Conservation (phyloP, 2,329 filamentous ascomycete species). For the Clarireedia hainanense region DNA sequence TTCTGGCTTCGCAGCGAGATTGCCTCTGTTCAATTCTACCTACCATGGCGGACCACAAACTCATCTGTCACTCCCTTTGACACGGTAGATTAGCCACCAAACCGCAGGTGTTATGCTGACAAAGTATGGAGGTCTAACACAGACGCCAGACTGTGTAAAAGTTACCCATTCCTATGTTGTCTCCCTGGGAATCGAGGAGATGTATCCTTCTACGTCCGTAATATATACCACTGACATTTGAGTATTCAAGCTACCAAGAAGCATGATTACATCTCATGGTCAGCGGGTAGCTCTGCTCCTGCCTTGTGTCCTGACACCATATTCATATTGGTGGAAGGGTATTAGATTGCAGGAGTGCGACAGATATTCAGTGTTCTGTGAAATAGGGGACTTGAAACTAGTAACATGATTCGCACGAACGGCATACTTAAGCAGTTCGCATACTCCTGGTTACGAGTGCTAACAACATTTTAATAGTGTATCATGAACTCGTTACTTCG, state of each 20-base stretch:
- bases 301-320: conserved; percentile 63
- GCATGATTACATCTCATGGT: conserved; percentile 31
- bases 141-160: neutral
- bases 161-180: neutral
- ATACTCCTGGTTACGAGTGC: neutral
- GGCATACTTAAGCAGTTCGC: neutral
- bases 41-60: too few species aligned
- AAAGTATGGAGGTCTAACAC: neutral
- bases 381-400: neutral
- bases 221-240: conserved; percentile 18
- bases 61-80: too few species aligned
- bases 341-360: conserved; percentile 61
- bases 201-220: neutral
- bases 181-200: neutral
- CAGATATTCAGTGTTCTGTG: neutral
- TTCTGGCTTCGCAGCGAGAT: too few species aligned
- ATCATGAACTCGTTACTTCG: neutral
- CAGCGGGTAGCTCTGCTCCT: conserved; percentile 49
- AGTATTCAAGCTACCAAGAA: conserved; percentile 17
- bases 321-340: conserved; percentile 44
- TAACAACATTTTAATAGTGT: neutral
- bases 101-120: too few species aligned
- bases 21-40: too few species aligned
- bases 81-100: too few species aligned
- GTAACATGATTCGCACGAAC: neutral